Percentiles rank a stretch among this genome's conserved stretches.
These are phyloP conservation scores for Davidsoniella neocaledoniae DNA, from an alignment of 2,329 filamentous ascomycete species.

Conservation along the genomic window DNA sequence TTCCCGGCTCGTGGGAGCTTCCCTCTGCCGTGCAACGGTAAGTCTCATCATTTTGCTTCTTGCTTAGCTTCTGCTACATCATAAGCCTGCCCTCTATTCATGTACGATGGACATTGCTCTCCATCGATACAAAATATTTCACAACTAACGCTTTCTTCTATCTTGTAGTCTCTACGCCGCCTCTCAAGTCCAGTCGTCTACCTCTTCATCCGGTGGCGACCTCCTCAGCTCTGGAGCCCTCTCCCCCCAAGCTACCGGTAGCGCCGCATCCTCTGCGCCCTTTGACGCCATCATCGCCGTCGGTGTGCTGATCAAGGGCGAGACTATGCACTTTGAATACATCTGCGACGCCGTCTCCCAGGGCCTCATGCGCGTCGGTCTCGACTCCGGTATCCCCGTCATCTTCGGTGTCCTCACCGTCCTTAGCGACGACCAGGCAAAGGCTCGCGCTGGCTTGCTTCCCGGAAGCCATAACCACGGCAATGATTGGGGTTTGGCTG, in stretches of 20 bases:
- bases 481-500: conserved; percentile 86
- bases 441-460: conserved; percentile 64
- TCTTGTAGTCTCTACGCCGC: conserved; percentile 56
- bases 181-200: conserved; percentile 67
- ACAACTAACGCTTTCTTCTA: not conserved
- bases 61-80: not conserved
- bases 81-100: not conserved
- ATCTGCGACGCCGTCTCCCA: conserved; percentile 84
- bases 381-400: conserved; percentile 77
- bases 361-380: conserved; percentile 83
- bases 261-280: conserved; percentile 34
- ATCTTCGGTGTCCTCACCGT: conserved; percentile 87
- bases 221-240: conserved; percentile 54
- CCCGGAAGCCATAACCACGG: conserved; percentile 94
- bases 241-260: conserved; percentile 26
- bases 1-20: conserved; percentile 88
- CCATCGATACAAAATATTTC: no score
- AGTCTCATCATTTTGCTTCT: conserved; percentile 15
- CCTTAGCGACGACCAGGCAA: conserved; percentile 72
- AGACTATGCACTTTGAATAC: conserved; percentile 99
- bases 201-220: conserved; percentile 52
- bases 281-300: conserved; percentile 94
- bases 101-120: not conserved
- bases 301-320: conserved; percentile 92
- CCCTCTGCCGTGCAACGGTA: conserved; percentile 79